Evolutionary conservation across 2,329 filamentous ascomycete species (phyloP), one percentile per base, ranked within the genome.

Genomic region (Colletotrichum brevisporum): DNA sequence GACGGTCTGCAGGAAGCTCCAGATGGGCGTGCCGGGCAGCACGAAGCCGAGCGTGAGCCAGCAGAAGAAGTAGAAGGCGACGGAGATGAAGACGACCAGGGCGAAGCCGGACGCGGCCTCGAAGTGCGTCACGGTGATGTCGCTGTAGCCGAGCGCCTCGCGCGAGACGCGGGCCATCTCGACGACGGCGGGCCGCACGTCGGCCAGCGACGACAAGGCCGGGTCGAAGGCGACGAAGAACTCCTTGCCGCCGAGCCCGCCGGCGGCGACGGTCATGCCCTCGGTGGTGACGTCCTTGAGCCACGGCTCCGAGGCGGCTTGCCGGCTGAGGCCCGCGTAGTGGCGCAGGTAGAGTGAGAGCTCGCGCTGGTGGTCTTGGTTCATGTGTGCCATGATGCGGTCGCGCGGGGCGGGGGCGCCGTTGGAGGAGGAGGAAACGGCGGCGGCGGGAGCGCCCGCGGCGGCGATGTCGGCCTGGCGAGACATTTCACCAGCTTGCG

Each of bases 341-440:
- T 94, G 88, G 72, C 90, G 90, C n/a, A 97, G 88, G 80, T 95
- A 97, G 76, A 92, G 87, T 66, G 88, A 83, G 57, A 97, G 89
- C 67, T 94, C 93, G 74, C 89, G 86, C 59, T 86, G 83, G 82
- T 97, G 95, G 79, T 95, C 92, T 51, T 84, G 83, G 82, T 98
- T 97, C 93, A 98, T 96, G 84, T 98, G 95, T 41, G 85, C 85
- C 76, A 95, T 88, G 78, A 83, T 83, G 73, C 81, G 79, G 47
- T 74, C 72, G 54, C 77, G 79, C 67, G 76, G 73, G 43, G 74
- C 75, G n/a, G 48, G 10, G 55, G 74, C 74, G 24, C 79, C 77
- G n/a, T 27, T 36, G 24, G 24, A 24, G 43, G 41, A 24, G 26
- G 41, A 21, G 24, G 63, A 27, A 13, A 26, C 24, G 13, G 73